Evolutionary conservation across 129 eudicot genomes (phyloP), one percentile per base, ranked within the genome.

Genomic region (Oenanthe sinensis): DNA sequence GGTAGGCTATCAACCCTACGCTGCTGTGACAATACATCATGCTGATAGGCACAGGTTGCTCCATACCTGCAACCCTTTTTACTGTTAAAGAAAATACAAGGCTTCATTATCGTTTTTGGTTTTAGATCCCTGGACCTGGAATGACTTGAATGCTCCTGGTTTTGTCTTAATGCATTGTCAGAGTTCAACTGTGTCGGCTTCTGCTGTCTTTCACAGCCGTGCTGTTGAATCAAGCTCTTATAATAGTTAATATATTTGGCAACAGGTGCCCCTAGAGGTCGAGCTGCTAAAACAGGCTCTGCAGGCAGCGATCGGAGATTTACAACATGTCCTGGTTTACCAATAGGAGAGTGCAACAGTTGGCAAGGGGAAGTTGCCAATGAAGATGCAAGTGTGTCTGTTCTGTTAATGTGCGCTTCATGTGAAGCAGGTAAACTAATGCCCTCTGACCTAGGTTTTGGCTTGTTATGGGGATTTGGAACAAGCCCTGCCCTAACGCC

Each of bases 171-270:
- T 28, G 39, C 80, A 71, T 42, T 71, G 0, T 67, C 78, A 22
- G 26, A 26, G 71, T 36, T 67, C 30, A 60, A 83, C 20, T 80
- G 82, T 55, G 83, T 78, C 44, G 17, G 5, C 5, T 43, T 44
- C 36, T 89, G 91, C 22, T 60, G 83, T 77, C 84, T 91, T 9
- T 91, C 97, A 75, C 88, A 91, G 43, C 98, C 98, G 4, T 89
- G 97, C 79, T 94, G 97, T 87, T 94, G 97, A 76, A 94, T 91
- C 82, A 94, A 82, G 81, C 90, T 91, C 92, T 91, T 94, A 72
- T 88, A 91, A 54, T 94, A 94, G 82, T 90, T 91, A 3, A 89
- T 71, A 79, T 94, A 97, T 86, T 87, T 94, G 60, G 82, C 54
- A n/a, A 77, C 84, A 17, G 90, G 90, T 47, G 74, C 78, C 39